Percentiles rank a stretch among this genome's conserved stretches.
Evolutionary conservation across 2,329 filamentous ascomycete species (phyloP).

Genomic region (Fusarium sp.): DNA sequence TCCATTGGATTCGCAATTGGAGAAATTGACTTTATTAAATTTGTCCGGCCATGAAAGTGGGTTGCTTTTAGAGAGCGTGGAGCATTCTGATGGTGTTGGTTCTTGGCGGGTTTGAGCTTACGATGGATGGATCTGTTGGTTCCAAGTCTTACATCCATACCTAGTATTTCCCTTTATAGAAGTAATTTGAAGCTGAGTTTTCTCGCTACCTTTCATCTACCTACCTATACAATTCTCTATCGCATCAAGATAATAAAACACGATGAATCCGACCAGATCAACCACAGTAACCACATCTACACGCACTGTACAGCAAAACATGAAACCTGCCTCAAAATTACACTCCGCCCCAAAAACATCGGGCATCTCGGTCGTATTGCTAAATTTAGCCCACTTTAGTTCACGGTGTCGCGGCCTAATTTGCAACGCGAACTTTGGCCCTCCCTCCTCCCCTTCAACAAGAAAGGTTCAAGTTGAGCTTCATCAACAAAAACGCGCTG

Average conservation of each 20-base stretch:
- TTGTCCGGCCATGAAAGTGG: neutral
- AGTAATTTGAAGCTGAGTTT: neutral
- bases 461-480: neutral
- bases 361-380: conserved; percentile 34
- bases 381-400: conserved; percentile 46
- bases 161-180: neutral
- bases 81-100: neutral
- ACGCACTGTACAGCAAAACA: conserved; percentile 26
- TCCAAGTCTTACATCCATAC: neutral
- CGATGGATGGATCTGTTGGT: neutral
- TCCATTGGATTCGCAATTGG: neutral
- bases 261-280: neutral
- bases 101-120: neutral
- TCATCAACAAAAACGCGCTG: conserved; percentile 2
- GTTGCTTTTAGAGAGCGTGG: neutral
- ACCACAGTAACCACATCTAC: neutral
- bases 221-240: neutral
- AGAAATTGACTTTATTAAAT: neutral
- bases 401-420: conserved; percentile 42
- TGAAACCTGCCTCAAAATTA: neutral
- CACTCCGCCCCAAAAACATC: conserved; percentile 23
- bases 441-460: neutral
- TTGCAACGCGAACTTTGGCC: conserved; percentile 33
- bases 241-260: neutral
- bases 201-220: neutral